phyloP scores from a whole-genome alignment of 2,329 filamentous ascomycete genomes.

The Epicoccum nigrum region DNA sequence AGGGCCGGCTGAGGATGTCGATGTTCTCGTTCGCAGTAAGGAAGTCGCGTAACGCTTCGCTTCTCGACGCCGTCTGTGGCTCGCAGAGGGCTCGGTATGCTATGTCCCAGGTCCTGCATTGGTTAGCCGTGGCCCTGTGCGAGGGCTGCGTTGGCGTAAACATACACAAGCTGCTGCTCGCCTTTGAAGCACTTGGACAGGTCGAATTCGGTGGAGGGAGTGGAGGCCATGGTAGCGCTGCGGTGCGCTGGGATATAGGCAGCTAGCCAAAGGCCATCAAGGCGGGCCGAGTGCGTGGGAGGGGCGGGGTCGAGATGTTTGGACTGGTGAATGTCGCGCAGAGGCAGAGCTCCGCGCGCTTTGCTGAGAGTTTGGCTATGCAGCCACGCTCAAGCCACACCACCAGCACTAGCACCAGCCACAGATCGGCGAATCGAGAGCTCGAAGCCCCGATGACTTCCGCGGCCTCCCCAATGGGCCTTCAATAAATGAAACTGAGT shows the following conservation, averaged over 20 bases:
- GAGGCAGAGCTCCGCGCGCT: constrained; percentile 25
- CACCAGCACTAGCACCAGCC: too few species aligned
- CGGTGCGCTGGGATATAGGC: constrained; percentile 36
- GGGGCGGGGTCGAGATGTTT: constrained; percentile 29
- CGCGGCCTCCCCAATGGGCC: constrained; percentile 11
- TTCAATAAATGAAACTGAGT: constrained; percentile 16
- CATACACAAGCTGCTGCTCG: constrained; percentile 80
- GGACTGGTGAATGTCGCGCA: constrained; percentile 24
- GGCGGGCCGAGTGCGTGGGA: constrained; percentile 21
- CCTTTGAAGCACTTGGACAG: constrained; percentile 84
- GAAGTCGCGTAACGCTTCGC: constrained; percentile 64
- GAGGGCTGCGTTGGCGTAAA: constrained; percentile 30
- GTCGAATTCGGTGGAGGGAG: constrained; percentile 63
- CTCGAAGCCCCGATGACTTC: too few species aligned
- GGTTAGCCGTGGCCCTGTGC: constrained; percentile 37
- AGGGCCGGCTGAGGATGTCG: constrained; percentile 70
- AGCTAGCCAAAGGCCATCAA: constrained; percentile 45
- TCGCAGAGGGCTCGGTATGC: constrained; percentile 61
- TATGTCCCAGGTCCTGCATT: constrained; percentile 65
- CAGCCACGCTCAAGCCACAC: too few species aligned
- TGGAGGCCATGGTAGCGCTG: constrained; percentile 47
- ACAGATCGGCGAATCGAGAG: too few species aligned
- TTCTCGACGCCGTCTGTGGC: constrained; percentile 51
- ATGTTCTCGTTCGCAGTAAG: constrained; percentile 72
- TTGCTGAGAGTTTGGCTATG: constrained; percentile 16